phyloP scores from a whole-genome alignment of 805 yeast species.

The Nakazawaea ernobii region DNA sequence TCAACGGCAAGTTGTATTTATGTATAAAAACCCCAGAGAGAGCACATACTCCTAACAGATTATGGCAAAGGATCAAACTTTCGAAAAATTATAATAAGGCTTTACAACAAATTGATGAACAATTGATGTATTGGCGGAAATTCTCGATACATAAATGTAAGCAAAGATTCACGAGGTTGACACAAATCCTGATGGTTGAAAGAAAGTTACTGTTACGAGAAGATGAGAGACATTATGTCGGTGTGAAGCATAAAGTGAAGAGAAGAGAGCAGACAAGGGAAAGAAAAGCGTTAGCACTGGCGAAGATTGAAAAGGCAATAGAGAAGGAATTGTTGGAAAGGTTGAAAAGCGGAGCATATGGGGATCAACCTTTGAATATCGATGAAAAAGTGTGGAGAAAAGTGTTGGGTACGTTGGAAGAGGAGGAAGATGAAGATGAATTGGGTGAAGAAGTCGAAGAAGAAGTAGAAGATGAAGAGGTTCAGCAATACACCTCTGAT shows the following conservation, averaged over 20 bases:
- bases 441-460: constrained; percentile 36
- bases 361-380: constrained; percentile 95
- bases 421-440: constrained; percentile 52
- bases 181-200: constrained; percentile 93
- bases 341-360: constrained; percentile 96
- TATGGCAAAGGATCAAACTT: constrained; percentile 93
- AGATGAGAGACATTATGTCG: constrained; percentile 90
- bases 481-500: constrained; percentile 30
- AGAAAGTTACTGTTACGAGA: constrained; percentile 87
- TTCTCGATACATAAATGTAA: constrained; percentile 89
- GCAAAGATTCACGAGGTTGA: constrained; percentile 89
- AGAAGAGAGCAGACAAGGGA: constrained; percentile 93
- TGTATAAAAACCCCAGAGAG: constrained; percentile 98
- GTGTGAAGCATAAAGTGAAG: constrained; percentile 88
- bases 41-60: constrained; percentile 87
- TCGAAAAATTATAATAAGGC: constrained; percentile 89
- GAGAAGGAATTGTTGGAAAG: constrained; percentile 93
- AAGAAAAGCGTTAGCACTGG: constrained; percentile 94
- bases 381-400: constrained; percentile 95
- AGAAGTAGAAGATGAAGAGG: constrained; percentile 38
- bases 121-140: constrained; percentile 88
- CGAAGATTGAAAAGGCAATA: constrained; percentile 92
- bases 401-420: constrained; percentile 68
- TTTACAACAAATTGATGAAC: constrained; percentile 80
- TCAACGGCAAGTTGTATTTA: constrained; percentile 72